Evolutionary conservation across 164 flowering plant species (phyloP).

Genomic region (Berberis vulgaris): DNA sequence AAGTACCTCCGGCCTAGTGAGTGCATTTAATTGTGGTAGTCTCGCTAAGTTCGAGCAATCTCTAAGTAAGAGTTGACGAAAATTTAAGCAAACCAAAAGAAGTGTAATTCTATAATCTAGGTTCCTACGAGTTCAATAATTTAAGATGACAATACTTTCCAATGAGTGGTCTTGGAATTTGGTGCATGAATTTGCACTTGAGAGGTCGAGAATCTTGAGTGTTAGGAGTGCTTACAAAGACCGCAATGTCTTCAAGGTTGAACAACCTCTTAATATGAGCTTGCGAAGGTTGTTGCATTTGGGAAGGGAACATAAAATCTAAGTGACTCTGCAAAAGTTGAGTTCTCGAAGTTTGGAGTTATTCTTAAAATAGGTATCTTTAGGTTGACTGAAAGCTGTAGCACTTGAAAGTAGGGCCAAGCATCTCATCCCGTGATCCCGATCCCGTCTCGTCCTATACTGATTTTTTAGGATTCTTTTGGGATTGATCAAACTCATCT

Average conservation of each 20-base stretch:
- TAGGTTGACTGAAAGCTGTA: too few species aligned
- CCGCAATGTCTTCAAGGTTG: not conserved
- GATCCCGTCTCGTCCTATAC: too few species aligned
- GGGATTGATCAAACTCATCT: too few species aligned
- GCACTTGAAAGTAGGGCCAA: too few species aligned
- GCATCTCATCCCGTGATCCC: too few species aligned
- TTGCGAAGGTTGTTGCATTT: not conserved
- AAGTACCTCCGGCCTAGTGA: not conserved
- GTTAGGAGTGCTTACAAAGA: not conserved
- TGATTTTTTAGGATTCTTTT: too few species aligned
- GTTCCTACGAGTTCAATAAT: not conserved
- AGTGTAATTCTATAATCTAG: not conserved
- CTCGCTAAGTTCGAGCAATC: not conserved
- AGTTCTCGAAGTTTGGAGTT: not conserved
- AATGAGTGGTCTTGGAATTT: not conserved
- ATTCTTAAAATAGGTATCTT: too few species aligned
- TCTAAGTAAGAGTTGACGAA: not conserved
- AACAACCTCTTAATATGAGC: not conserved
- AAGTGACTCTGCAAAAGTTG: not conserved
- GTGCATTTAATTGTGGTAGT: not conserved
- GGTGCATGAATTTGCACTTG: not conserved
- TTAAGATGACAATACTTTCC: not conserved
- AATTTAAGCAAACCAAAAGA: not conserved
- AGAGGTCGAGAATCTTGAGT: not conserved
- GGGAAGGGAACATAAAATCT: not conserved